Evolutionary conservation across 352 stramenopile genomes (phyloP).

Genomic region (Phytopythium cucurbitacearum): DNA sequence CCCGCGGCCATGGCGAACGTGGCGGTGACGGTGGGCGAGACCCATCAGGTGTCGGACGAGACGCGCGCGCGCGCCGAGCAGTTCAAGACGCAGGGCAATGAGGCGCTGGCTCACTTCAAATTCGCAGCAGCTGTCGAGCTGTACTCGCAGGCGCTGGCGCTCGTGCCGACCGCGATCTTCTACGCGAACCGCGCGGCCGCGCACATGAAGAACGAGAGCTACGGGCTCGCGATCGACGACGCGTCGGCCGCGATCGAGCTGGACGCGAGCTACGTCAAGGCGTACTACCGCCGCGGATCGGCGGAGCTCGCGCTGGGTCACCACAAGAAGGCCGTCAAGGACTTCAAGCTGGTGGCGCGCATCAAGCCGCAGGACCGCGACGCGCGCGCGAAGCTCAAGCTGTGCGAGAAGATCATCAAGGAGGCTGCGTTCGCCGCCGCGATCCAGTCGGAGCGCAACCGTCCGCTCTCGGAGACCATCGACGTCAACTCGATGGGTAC

Average conservation of each 20-base stretch:
- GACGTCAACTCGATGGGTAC: constrained; percentile 80
- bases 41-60: constrained; percentile 57
- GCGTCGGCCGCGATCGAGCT: constrained; percentile 92
- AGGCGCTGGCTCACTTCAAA: constrained; percentile 74
- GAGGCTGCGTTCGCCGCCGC: constrained; percentile 95
- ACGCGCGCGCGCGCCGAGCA: constrained; percentile 58
- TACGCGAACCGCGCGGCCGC: constrained; percentile 94
- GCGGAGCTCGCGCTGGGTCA: constrained; percentile 95
- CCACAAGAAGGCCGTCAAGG: constrained; percentile 96
- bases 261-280: constrained; percentile 96
- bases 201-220: constrained; percentile 98
- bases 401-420: constrained; percentile 96
- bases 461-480: constrained; percentile 91
- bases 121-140: constrained; percentile 78
- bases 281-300: constrained; percentile 97
- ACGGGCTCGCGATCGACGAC: constrained; percentile 96
- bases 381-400: constrained; percentile 91
- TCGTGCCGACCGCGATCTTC: constrained; percentile 89
- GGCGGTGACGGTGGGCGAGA: constrained; percentile 40
- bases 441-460: constrained; percentile 94
- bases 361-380: constrained; percentile 95
- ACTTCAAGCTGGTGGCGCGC: constrained; percentile 95
- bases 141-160: constrained; percentile 89
- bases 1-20: constrained; percentile 30
- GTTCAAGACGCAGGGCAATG: constrained; percentile 86